Evolutionary conservation across 257 asterid genomes (phyloP), one percentile per base, ranked within the genome.

Genomic region (Solanum sejunctum): DNA sequence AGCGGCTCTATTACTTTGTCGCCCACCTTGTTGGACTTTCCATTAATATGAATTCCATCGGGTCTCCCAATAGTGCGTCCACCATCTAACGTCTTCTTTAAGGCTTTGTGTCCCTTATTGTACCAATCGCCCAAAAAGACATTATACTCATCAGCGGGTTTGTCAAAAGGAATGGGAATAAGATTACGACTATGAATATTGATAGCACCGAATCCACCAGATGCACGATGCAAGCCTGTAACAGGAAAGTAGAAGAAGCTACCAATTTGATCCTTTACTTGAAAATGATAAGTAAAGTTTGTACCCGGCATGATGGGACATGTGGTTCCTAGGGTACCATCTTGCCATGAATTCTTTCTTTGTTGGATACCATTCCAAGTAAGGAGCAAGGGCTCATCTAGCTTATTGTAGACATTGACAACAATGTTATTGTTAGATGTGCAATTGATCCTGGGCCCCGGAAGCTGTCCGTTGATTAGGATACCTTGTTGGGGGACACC

Each of bases 191-290:
- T 91, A 47, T 90, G 92, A n/a, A 91, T 57, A 47, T 89, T 72
- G 23, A 91, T 56, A 67, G 89, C 57, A 61, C 94, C 93, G 20
- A 91, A 84, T 5, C 84, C 94, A 72, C 94, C 94, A 2, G 91
- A 67, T 4, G 94, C 93, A 17, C 87, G 86, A 2, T 89, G 94
- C 32, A 91, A 51, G 12, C 87, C 90, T 6, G 85, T 85, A 89
- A 92, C 85, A 0, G 94, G 94, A 69, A 80, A 89, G 91, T 91
- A 91, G 88, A 84, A 89, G 58, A 77, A 90, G 75, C 83, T 90
- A 12, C 94, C 94, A 41, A 91, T 91, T 67, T 91, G 94, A 55
- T 91, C 94, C 91, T 91, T 91, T 16, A 91, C 92, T 86, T 91
- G 94, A 85, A 91, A 89, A 1, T 67, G 85, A 20, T 85, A 90